Base-by-base conservation (phyloP, 495 filamentous ascomycete genomes). In the Elasticomyces elasticus region DNA sequence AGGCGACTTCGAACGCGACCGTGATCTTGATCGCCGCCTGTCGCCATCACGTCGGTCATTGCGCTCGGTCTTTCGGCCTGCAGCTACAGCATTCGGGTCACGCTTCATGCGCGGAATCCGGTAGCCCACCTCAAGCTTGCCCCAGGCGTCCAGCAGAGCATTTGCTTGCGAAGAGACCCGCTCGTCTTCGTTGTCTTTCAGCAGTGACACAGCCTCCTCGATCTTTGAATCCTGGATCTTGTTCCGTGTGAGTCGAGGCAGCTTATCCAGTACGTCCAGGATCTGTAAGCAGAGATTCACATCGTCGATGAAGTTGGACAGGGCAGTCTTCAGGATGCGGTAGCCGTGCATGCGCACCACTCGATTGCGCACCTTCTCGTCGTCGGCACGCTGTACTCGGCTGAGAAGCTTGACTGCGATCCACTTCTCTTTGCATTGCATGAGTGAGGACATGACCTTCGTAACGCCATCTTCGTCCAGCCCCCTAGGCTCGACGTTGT, bases 381-480 rank as follows among this genome's bases (percentile, higher is more conserved):
- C 89, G 45, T 92, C 82, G 67, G 84, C 86, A n/a, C 78, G 80
- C 66, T 95, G 88, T 51, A 99, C 86, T 38, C 92, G 89, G 33
- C 79, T 77, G 15, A 99, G 81, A 50, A 99, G 74, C 72, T 96
- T 97, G 72, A 95, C 89, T 11, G 87, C 86, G 67, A 99, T 96
- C 94, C 94, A 99, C 63, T 96, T 96, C 76, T 99, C 92, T 70
- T 92, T 91, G 75, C 89, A 96, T 68, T 96, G 91, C 80, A 95
- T 87, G 55, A 99, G 83, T n/a, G 89, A 85, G 5, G 89, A 88
- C 91, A 99, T 97, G 69, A 99, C 90, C 68, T 94, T 95, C 62
- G 85, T 94, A 60, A 97, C 92, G 51, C 85, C 88, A 55, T 85
- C 78, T 67, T 94, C 89, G 56, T 89, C 83, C 49, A 99, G 78